phyloP scores from a whole-genome alignment of 106 monocot genomes.

The Agapanthus africanus region DNA sequence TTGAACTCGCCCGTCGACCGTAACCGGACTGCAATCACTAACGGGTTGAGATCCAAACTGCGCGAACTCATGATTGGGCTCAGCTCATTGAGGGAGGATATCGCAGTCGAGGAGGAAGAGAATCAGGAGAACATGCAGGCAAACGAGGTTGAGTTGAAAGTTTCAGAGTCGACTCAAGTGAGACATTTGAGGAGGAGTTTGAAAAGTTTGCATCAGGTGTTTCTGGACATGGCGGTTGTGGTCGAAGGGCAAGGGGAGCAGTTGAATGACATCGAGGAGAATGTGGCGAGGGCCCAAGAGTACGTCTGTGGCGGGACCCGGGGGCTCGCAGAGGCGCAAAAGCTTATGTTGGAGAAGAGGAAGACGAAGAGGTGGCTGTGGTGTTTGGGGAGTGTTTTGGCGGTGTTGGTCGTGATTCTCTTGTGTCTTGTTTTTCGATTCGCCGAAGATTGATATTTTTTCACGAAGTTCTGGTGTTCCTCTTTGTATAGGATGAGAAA shows the following conservation, averaged over 20 bases:
- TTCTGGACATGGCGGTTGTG: conserved; percentile 39
- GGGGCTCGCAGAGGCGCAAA: conserved; percentile 20
- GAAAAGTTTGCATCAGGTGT: conserved; percentile 35
- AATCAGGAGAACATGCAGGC: conserved; percentile 12
- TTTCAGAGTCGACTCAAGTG: conserved; percentile 27
- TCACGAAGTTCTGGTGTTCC: too few species aligned
- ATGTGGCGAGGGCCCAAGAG: conserved; percentile 27
- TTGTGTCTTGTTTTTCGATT: conserved; percentile 9
- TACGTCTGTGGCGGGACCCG: conserved; percentile 28
- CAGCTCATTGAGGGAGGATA: conserved; percentile 31
- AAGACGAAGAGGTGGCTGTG: conserved; percentile 1
- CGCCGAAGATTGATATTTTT: too few species aligned
- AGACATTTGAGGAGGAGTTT: conserved; percentile 35
- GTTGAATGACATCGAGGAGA: conserved; percentile 38
- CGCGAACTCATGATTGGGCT: conserved; percentile 59
- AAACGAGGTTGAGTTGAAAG: conserved; percentile 9
- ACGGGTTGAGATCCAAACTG: conserved; percentile 40
- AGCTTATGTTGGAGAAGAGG: conserved; percentile 13
- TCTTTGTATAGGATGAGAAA: too few species aligned
- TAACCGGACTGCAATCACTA: conserved; percentile 49
- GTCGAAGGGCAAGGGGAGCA: conserved; percentile 38
- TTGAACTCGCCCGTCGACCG: conserved; percentile 54
- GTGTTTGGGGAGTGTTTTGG: conserved; percentile 8
- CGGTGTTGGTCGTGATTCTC: conserved; percentile 20
- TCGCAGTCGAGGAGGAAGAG: conserved; percentile 33